A percentile compares a stretch with the other conserved stretches of the same genome.
phyloP scores from a whole-genome alignment of 768 basidiomycete genomes.

The Astraeus odoratus region DNA sequence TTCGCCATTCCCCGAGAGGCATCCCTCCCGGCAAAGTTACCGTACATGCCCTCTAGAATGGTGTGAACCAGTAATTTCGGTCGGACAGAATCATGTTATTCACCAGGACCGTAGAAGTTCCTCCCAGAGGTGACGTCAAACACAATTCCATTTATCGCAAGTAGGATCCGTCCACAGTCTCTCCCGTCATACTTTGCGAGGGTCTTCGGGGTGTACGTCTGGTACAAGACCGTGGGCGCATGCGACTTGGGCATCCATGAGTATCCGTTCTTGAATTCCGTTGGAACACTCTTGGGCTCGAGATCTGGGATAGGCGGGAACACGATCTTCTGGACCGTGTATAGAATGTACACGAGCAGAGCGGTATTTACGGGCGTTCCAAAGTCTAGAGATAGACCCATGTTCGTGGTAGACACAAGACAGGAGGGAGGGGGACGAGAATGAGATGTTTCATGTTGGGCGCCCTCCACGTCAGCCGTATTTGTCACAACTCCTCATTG shows the following conservation, averaged over 20 bases:
- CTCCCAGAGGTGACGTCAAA: constrained; percentile 90
- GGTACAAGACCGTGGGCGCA: constrained; percentile 69
- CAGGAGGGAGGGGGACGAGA: constrained; percentile 2
- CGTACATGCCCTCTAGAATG: constrained; percentile 82
- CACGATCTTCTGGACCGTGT: constrained; percentile 66
- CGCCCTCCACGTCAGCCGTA: no score
- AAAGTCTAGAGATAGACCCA: constrained; percentile 39
- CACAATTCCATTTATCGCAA: constrained; percentile 82
- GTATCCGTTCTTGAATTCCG: constrained; percentile 77
- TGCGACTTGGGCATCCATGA: constrained; percentile 88
- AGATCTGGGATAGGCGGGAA: constrained; percentile 51
- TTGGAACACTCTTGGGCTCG: constrained; percentile 42
- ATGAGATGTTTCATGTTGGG: no score
- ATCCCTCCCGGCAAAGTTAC: constrained; percentile 95
- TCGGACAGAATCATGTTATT: constrained; percentile 19
- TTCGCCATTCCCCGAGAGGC: constrained; percentile 97
- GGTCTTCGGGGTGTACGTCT: constrained; percentile 73
- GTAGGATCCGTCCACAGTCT: constrained; percentile 65
- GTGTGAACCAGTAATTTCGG: constrained; percentile 2
- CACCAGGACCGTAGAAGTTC: constrained; percentile 94
- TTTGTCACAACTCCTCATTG: no score
- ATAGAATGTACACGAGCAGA: constrained; percentile 70
- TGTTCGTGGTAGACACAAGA: constrained; percentile 6
- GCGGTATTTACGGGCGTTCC: constrained; percentile 78
- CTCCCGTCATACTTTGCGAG: constrained; percentile 60